A percentile compares a stretch with the other conserved stretches of the same genome.
Conservation (phyloP, 192 early-diverging fungal genomes). For the Coemansia sp. region DNA sequence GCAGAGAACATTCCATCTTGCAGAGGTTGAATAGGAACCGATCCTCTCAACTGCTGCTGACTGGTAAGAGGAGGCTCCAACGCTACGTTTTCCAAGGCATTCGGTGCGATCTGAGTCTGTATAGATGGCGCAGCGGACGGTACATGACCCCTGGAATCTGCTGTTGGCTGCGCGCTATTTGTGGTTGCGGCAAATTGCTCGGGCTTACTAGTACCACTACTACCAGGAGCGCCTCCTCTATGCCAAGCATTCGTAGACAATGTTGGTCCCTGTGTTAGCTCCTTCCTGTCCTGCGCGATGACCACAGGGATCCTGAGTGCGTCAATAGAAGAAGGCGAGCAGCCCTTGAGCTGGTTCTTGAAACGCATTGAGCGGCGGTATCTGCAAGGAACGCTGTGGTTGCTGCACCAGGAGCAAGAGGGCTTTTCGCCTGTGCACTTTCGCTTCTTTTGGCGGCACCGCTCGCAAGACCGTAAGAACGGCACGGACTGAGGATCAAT, state of each 20-base stretch:
- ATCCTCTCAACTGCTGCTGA: neutral
- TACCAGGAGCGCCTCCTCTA: neutral
- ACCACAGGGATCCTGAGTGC: constrained; percentile 20
- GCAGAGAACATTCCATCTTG: constrained; percentile 23
- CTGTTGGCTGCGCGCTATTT: neutral
- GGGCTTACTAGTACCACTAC: neutral
- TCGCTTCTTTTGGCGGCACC: constrained; percentile 52
- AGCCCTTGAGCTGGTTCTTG: constrained; percentile 41
- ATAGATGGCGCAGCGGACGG: too few species aligned
- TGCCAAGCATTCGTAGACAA: neutral
- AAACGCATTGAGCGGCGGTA: constrained; percentile 52
- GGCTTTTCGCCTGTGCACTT: constrained; percentile 51
- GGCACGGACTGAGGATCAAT: constrained; percentile 47
- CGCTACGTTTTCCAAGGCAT: neutral
- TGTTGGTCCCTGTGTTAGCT: neutral
- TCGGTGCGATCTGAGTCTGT: neutral
- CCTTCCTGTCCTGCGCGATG: neutral
- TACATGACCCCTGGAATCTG: too few species aligned
- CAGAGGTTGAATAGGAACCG: neutral
- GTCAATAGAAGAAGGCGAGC: constrained; percentile 23
- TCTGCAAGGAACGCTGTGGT: constrained; percentile 40
- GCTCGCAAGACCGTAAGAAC: constrained; percentile 53
- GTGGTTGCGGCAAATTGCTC: neutral
- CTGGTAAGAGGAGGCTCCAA: neutral
- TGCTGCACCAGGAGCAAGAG: constrained; percentile 46